phyloP scores from a whole-genome alignment of 768 basidiomycete species.

The Mrakia blollopis region DNA sequence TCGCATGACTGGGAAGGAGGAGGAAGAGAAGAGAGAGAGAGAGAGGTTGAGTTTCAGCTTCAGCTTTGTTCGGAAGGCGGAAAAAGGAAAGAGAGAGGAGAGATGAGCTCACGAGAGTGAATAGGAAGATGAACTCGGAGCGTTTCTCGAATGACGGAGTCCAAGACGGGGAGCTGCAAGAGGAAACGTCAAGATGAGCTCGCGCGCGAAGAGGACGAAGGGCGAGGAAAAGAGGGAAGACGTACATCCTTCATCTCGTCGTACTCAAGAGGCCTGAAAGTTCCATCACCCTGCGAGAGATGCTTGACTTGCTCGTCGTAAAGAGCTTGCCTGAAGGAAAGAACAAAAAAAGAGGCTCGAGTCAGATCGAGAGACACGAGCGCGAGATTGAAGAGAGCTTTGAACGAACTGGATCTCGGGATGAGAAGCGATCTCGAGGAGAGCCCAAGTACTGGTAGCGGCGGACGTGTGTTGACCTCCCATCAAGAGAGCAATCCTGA shows the following conservation, averaged over 20 bases:
- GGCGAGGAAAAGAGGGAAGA: neutral
- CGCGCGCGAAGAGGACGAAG: too few relatives aligned
- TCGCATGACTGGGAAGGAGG: constrained; percentile 58
- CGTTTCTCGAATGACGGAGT: constrained; percentile 84
- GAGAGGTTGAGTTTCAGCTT: neutral
- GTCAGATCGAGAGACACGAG: too few relatives aligned
- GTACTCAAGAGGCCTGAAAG: constrained; percentile 70
- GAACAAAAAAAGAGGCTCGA: too few relatives aligned
- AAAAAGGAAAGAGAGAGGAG: neutral
- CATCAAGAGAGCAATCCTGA: constrained; percentile 85
- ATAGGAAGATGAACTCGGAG: constrained; percentile 77
- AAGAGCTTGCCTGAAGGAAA: constrained; percentile 52
- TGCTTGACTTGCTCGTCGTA: constrained; percentile 83
- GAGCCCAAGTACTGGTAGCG: constrained; percentile 83
- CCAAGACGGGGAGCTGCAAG: constrained; percentile 65
- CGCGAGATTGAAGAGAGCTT: too few relatives aligned
- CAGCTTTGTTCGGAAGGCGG: constrained; percentile 36
- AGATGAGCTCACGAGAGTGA: constrained; percentile 54
- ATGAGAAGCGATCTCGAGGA: constrained; percentile 77
- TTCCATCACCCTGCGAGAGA: constrained; percentile 74
- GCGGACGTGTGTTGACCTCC: constrained; percentile 98
- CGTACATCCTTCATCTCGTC: constrained; percentile 65
- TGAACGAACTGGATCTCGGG: constrained; percentile 56
- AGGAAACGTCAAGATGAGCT: neutral
- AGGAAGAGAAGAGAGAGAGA: constrained; percentile 2